phyloP scores from a whole-genome alignment of 2,329 filamentous ascomycete species.

The Colletotrichum musae region DNA sequence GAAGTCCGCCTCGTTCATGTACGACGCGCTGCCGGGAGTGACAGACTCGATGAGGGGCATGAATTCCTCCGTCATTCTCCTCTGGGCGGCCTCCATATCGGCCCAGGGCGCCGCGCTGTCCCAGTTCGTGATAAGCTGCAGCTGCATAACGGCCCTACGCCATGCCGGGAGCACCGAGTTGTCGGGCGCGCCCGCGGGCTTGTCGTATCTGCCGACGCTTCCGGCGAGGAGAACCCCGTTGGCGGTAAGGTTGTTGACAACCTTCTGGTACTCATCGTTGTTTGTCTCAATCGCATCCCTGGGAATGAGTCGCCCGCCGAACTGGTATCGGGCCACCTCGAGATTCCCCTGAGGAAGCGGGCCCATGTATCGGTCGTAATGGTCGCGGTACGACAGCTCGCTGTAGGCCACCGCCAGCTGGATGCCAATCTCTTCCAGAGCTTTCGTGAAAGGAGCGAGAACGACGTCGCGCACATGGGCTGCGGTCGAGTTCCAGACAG shows the following conservation, averaged over 20 bases:
- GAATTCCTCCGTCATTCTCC: constrained; percentile 49
- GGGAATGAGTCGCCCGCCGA: constrained; percentile 55
- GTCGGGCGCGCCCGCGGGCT: constrained; percentile 47
- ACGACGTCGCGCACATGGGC: constrained; percentile 47
- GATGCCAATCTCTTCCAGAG: constrained; percentile 47
- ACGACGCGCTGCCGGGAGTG: constrained; percentile 59
- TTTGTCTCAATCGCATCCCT: constrained; percentile 49
- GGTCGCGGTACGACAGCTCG: constrained; percentile 49
- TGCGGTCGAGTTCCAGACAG: constrained; percentile 47
- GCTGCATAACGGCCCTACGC: constrained; percentile 51
- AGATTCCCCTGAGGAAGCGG: constrained; percentile 52
- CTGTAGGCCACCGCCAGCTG: constrained; percentile 44
- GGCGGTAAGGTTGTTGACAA: constrained; percentile 49
- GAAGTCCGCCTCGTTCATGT: constrained; percentile 68
- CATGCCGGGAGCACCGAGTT: constrained; percentile 57
- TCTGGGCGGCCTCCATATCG: constrained; percentile 47
- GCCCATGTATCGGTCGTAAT: constrained; percentile 54
- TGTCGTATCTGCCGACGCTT: constrained; percentile 49
- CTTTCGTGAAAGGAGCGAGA: constrained; percentile 50
- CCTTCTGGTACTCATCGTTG: constrained; percentile 47
- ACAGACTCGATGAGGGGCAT: constrained; percentile 51
- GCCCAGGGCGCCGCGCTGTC: constrained; percentile 43
- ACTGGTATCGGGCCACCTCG: constrained; percentile 51
- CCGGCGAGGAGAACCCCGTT: constrained; percentile 50
- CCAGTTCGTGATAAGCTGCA: constrained; percentile 49